phyloP scores from a whole-genome alignment of 2,329 filamentous ascomycete genomes.

The Calonectria honghensis region DNA sequence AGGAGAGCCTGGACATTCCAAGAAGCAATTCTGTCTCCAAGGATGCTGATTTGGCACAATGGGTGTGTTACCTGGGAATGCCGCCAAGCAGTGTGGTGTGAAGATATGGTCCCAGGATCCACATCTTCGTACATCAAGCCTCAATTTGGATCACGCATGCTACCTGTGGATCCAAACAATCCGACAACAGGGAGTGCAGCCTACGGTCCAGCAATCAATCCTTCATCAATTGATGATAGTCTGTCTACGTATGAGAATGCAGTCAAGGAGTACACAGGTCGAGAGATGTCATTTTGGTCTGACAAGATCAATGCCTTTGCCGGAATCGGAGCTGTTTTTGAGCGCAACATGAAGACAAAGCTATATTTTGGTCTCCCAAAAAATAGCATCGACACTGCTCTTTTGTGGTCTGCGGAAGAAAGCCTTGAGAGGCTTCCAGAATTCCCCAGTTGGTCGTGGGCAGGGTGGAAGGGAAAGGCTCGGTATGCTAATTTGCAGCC shows the following conservation, averaged over 20 bases:
- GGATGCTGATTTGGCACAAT: background rate
- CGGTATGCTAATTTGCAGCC: background rate
- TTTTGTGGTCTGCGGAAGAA: background rate
- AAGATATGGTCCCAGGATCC: background rate
- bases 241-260: background rate
- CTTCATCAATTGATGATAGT: background rate
- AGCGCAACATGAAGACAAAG: background rate
- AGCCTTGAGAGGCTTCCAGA: background rate
- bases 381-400: background rate
- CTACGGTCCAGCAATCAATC: too few relatives aligned
- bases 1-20: constrained; percentile 5
- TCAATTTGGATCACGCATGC: background rate
- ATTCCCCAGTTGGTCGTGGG: background rate
- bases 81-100: background rate
- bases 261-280: background rate
- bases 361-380: background rate
- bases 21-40: background rate
- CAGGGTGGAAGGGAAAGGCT: background rate
- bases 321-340: background rate
- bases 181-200: too few relatives aligned
- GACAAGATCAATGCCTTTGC: background rate
- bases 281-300: background rate
- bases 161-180: background rate
- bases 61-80: background rate
- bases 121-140: background rate